Evolutionary conservation across 345 rosid genomes (phyloP).

Genomic region (Noccaea caerulescens): DNA sequence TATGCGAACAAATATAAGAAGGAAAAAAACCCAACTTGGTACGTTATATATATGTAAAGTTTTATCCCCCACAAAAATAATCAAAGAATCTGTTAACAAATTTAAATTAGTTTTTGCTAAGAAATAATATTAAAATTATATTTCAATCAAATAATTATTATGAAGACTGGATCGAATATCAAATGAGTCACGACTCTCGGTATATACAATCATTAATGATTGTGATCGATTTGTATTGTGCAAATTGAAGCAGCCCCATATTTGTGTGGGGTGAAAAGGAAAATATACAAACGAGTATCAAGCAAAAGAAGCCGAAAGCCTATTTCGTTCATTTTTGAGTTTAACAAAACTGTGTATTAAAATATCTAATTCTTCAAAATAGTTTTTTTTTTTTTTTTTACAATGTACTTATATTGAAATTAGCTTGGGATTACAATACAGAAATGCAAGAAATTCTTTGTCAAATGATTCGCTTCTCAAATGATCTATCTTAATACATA

Average conservation of each 20-base stretch:
- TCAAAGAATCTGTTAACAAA: neutral
- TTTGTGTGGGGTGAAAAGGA: neutral
- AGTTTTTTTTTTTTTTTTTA: too few relatives aligned
- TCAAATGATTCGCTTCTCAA: too few relatives aligned
- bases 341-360: neutral
- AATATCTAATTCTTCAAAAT: neutral
- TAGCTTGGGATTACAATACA: too few relatives aligned
- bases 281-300: too few relatives aligned
- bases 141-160: slow-evolving; percentile 3
- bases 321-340: too few relatives aligned
- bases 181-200: slow-evolving; percentile 1
- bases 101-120: neutral
- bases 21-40: slow-evolving; percentile 18
- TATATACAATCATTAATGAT: neutral
- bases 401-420: too few relatives aligned
- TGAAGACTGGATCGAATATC: slow-evolving; percentile 4
- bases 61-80: slow-evolving; percentile 20
- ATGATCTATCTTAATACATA: too few relatives aligned
- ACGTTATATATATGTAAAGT: slow-evolving; percentile 13
- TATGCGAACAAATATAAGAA: slow-evolving; percentile 32
- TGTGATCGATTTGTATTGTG: slow-evolving; percentile 27
- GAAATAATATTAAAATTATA: neutral
- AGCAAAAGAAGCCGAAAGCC: too few relatives aligned
- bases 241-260: slow-evolving; percentile 7
- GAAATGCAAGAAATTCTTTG: too few relatives aligned